These are phyloP conservation scores for Aspergillus sclerotialis DNA, from an alignment of 2,329 filamentous ascomycete genomes.

Conservation along the genomic window DNA sequence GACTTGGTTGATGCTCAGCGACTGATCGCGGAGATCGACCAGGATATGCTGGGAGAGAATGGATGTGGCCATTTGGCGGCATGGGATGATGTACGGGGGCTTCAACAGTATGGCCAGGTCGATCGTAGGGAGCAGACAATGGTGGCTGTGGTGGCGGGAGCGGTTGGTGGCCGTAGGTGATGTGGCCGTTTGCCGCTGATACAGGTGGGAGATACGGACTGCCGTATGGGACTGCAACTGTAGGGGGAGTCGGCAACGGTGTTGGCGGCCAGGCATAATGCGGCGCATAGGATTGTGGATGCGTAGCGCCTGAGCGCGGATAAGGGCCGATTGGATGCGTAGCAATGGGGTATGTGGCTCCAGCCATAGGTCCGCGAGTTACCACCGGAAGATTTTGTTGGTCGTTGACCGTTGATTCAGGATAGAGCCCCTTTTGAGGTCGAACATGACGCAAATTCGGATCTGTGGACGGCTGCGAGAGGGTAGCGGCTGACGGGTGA, in stretches of 20 bases:
- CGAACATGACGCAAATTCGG: constrained; percentile 72
- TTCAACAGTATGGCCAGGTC: constrained; percentile 26
- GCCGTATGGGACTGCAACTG: constrained; percentile 28
- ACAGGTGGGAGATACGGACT: constrained; percentile 31
- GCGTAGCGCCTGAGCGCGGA: constrained; percentile 35
- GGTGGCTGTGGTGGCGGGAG: constrained; percentile 17
- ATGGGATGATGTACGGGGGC: constrained; percentile 17
- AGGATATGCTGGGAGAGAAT: constrained; percentile 15
- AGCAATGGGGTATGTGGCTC: constrained; percentile 46
- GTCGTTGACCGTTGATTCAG: constrained; percentile 88
- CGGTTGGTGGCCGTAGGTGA: constrained; percentile 25
- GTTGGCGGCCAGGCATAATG: constrained; percentile 40
- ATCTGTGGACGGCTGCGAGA: constrained; percentile 77
- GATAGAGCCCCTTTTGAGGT: constrained; percentile 91
- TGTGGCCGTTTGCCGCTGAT: constrained; percentile 20
- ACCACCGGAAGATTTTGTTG: constrained; percentile 71
- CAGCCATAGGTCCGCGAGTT: constrained; percentile 64
- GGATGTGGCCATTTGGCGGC: constrained; percentile 9
- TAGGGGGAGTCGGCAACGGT: constrained; percentile 38
- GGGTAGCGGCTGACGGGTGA: constrained; percentile 61
- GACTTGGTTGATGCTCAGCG: constrained; percentile 21
- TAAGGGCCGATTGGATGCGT: constrained; percentile 51
- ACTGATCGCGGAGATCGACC: constrained; percentile 21
- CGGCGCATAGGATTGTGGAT: constrained; percentile 33
- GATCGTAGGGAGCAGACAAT: constrained; percentile 26